Evolutionary conservation across 2,329 filamentous ascomycete genomes (phyloP), one percentile per base, ranked within the genome.

Genomic region (Phialemonium atrogriseum): DNA sequence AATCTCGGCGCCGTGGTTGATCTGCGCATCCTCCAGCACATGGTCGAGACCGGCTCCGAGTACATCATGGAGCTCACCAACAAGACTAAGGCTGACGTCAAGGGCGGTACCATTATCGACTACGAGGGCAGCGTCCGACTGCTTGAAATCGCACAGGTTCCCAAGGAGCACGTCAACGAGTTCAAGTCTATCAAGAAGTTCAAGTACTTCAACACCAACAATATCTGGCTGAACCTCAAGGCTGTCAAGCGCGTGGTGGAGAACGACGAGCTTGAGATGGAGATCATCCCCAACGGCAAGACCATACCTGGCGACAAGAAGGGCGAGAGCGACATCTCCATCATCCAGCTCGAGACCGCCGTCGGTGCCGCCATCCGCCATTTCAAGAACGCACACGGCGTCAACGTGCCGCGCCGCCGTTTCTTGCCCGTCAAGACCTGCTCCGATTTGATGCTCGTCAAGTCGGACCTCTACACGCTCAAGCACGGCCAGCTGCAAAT

Each of bases 101-200:
- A 98, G 84, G 91, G 91, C 80, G 91, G 91, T 68, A 98, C 91
- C 62, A 98, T 98, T 62, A 98, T 98, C 55, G 89, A 98, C 70
- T 95, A 95, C 66, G 91, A 98, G 60, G 89, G 89, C 54, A 88
- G 84, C 36, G 89, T 93, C 48, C 88, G 91, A 56, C 82, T 98
- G 46, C 83, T 98, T 32, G 91, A 98, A 71, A 95, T 98, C 52
- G 91, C 91, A 10, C 91, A 98, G 73, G 91, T 98, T 21, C 91
- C 91, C 65, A 98, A 96, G 79, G 87, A 98, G 73, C 91, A 98
- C 67, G 85, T 91, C 60, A 96, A 98, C 68, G 91, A 98, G 70
- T 98, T 98, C 85, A 98, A 98, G 80, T 95, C 88, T 29, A 98
- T 98, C 75, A 98, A 98, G 82, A 98, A 98, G 77, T 98, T 98